Evolutionary conservation across 2,329 filamentous ascomycete genomes (phyloP).

Genomic region (Colletotrichum sp.): DNA sequence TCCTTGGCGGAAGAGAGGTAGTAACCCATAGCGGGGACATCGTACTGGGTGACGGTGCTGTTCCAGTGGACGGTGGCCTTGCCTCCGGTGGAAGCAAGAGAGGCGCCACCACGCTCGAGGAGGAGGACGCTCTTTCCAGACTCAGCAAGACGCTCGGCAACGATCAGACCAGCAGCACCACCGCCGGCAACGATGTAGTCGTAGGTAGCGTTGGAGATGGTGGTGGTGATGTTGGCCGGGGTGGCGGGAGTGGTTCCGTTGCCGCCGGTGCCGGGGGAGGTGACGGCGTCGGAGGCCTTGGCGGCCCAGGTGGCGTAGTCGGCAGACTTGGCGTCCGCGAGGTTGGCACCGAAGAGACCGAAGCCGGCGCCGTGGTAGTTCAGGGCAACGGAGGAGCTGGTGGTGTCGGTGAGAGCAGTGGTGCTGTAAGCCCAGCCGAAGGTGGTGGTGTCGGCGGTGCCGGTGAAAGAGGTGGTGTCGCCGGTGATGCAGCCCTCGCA

Average conservation of each 20-base stretch:
- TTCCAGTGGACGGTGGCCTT: conserved; percentile 30
- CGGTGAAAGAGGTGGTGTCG: conserved; percentile 28
- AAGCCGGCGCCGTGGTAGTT: conserved; percentile 25
- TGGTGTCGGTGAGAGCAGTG: conserved; percentile 20
- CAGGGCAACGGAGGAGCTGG: conserved; percentile 19
- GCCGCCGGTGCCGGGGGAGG: background rate
- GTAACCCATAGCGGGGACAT: conserved; percentile 25
- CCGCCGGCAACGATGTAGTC: conserved; percentile 23
- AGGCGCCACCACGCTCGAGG: conserved; percentile 15
- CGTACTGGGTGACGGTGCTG: conserved; percentile 25
- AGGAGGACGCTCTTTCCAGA: conserved; percentile 23
- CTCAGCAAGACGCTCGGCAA: conserved; percentile 20
- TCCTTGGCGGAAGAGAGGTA: conserved; percentile 11
- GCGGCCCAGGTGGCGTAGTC: conserved; percentile 24
- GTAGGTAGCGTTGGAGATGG: conserved; percentile 19
- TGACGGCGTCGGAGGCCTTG: conserved; percentile 27
- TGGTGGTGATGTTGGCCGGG: conserved; percentile 16
- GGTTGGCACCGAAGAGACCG: conserved; percentile 24
- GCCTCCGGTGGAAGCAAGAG: conserved; percentile 19
- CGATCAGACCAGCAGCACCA: conserved; percentile 21
- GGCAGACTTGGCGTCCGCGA: conserved; percentile 22
- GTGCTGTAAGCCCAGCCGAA: conserved; percentile 21
- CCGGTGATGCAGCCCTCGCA: conserved; percentile 43
- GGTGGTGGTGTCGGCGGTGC: conserved; percentile 5
- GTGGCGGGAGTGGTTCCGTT: conserved; percentile 5